Evolutionary conservation across 1,139 yeast species (phyloP).

Genomic region (Saccharomyces hybrid): DNA sequence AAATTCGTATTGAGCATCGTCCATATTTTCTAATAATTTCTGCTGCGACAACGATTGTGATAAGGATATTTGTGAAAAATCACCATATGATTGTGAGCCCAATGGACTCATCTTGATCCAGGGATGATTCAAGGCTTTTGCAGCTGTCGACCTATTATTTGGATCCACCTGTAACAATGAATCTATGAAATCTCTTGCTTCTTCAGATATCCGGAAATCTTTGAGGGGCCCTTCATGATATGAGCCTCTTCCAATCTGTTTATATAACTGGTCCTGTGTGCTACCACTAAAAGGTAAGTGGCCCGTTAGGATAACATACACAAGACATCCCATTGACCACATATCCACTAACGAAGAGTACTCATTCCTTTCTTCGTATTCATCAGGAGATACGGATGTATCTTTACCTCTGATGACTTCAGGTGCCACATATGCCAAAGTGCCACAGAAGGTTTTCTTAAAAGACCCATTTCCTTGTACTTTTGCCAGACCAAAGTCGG

Average conservation of each 20-base stretch:
- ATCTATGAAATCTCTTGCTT: constrained; percentile 62
- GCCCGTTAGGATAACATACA: constrained; percentile 82
- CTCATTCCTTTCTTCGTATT: constrained; percentile 32
- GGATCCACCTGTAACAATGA: constrained; percentile 71
- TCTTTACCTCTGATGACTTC: constrained; percentile 75
- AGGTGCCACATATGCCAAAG: constrained; percentile 88
- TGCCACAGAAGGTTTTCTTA: constrained; percentile 85
- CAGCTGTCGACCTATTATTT: constrained; percentile 57
- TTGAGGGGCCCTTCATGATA: constrained; percentile 74
- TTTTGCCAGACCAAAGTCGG: constrained; percentile 89
- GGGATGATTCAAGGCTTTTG: constrained; percentile 60
- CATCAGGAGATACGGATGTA: constrained; percentile 28
- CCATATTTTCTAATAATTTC: constrained; percentile 44
- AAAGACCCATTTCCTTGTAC: constrained; percentile 68
- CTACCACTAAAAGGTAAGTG: constrained; percentile 91
- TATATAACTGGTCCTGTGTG: constrained; percentile 78
- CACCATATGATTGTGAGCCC: constrained; percentile 6
- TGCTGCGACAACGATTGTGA: constrained; percentile 70
- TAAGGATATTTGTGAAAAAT: constrained; percentile 43
- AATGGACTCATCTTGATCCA: constrained; percentile 33
- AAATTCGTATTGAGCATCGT: constrained; percentile 28
- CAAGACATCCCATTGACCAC: constrained; percentile 92
- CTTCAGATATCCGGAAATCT: constrained; percentile 54
- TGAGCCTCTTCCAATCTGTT: constrained; percentile 66
- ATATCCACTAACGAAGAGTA: constrained; percentile 88